A percentile compares a stretch with the other conserved stretches of the same genome.
These are phyloP conservation scores for Fusarium neocosmosporiellum DNA, from an alignment of 2,329 filamentous ascomycete species.

Conservation along the genomic window DNA sequence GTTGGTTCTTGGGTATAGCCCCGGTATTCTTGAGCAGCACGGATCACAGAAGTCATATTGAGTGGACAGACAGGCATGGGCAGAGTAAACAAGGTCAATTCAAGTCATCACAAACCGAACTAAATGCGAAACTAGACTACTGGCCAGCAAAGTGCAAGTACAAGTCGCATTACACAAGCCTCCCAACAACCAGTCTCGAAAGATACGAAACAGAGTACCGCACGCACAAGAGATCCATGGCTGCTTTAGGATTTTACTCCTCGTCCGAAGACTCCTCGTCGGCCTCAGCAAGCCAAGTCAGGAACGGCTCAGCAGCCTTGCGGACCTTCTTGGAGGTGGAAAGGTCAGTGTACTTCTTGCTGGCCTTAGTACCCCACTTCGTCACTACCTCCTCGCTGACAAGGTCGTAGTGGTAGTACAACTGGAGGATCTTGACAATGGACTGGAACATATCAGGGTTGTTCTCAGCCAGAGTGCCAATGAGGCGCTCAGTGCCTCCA, in stretches of 20 bases:
- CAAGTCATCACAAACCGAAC: slow-evolving; percentile 27
- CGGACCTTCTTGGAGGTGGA: slow-evolving; percentile 93
- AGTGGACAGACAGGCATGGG: not conserved
- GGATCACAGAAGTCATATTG: not conserved
- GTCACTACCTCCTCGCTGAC: slow-evolving; percentile 88
- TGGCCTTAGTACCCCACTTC: slow-evolving; percentile 93
- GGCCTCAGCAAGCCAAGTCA: slow-evolving; percentile 92
- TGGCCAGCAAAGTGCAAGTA: slow-evolving; percentile 10
- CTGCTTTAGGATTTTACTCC: slow-evolving; percentile 50
- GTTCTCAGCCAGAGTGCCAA: slow-evolving; percentile 77
- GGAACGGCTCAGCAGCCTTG: slow-evolving; percentile 92
- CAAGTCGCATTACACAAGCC: slow-evolving; percentile 4
- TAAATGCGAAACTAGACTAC: slow-evolving; percentile 27
- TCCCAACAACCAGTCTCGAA: not conserved
- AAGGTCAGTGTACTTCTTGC: slow-evolving; percentile 97
- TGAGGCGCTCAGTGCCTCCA: slow-evolving; percentile 92
- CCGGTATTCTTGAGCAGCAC: not conserved
- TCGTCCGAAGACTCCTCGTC: slow-evolving; percentile 74
- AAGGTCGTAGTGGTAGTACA: slow-evolving; percentile 91
- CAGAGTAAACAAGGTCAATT: slow-evolving; percentile 12
- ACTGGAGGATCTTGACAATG: slow-evolving; percentile 87
- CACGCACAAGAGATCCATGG: not conserved
- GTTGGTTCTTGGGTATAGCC: not conserved
- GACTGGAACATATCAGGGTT: slow-evolving; percentile 80
- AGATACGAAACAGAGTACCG: slow-evolving; percentile 5